A percentile compares a stretch with the other conserved stretches of the same genome.
Conservation (phyloP, 371 early-diverging fungal genomes). For the Zychaea mexicana region DNA sequence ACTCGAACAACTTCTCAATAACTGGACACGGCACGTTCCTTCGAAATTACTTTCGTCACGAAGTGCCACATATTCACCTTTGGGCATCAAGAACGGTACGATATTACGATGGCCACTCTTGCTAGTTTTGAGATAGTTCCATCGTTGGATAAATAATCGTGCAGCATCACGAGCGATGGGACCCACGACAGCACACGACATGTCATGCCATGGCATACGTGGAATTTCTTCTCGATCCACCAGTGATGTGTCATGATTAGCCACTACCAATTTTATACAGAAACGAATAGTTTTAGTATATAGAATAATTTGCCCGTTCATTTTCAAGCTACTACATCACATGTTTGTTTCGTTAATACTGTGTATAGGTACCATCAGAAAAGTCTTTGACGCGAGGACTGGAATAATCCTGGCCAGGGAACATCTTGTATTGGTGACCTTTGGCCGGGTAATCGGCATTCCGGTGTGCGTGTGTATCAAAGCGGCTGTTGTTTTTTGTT, state of each 20-base stretch:
- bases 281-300: no score
- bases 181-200: conserved; percentile 78
- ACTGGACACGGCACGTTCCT: conserved; percentile 71
- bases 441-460: conserved; percentile 73
- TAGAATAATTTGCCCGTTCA: no score
- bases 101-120: conserved; percentile 66
- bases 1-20: conserved; percentile 65
- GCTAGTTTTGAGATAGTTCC: conserved; percentile 83
- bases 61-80: conserved; percentile 76
- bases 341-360: not conserved
- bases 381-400: conserved; percentile 95
- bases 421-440: conserved; percentile 49
- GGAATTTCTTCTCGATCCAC: conserved; percentile 64
- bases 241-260: conserved; percentile 50
- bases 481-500: conserved; percentile 59
- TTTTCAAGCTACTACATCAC: not conserved
- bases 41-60: conserved; percentile 69
- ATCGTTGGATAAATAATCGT: conserved; percentile 90
- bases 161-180: conserved; percentile 83
- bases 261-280: conserved; percentile 34
- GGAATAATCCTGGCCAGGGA: conserved; percentile 89
- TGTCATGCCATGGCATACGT: conserved; percentile 97
- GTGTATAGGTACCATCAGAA: conserved; percentile 54
- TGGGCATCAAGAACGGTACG: conserved; percentile 79
- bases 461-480: conserved; percentile 81